A percentile compares a stretch with the other conserved stretches of the same genome.
Evolutionary conservation across 495 filamentous ascomycete species (phyloP).

Genomic region (Aspergillus indologenus): DNA sequence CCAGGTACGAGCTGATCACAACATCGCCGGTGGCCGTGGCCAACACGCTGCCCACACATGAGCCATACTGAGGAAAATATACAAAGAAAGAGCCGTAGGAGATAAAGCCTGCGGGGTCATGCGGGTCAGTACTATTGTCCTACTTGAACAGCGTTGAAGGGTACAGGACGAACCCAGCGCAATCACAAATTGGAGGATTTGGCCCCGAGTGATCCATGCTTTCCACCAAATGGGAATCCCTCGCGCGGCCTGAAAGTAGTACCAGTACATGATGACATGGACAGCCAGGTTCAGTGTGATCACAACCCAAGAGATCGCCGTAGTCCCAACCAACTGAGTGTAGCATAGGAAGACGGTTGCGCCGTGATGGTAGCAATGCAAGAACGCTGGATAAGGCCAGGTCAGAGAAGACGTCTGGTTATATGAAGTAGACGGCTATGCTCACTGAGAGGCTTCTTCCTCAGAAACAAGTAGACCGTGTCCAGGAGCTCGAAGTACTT

Average conservation of each 20-base stretch:
- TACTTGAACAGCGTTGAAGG: neutral
- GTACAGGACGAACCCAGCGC: constrained; percentile 48
- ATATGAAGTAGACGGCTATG: constrained; percentile 15
- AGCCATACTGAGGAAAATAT: constrained; percentile 39
- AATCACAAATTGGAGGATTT: constrained; percentile 55
- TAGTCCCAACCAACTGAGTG: constrained; percentile 62
- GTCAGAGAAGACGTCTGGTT: neutral
- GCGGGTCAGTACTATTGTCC: constrained; percentile 6
- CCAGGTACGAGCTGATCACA: constrained; percentile 85
- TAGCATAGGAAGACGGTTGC: constrained; percentile 66
- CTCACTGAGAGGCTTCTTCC: constrained; percentile 61
- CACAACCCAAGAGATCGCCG: constrained; percentile 62
- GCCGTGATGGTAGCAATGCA: constrained; percentile 69
- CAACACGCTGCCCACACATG: constrained; percentile 92
- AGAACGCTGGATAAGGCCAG: constrained; percentile 36
- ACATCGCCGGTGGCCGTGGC: constrained; percentile 87
- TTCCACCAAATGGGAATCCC: constrained; percentile 58
- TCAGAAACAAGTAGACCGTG: constrained; percentile 64
- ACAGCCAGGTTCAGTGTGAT: constrained; percentile 63
- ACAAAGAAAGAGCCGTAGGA: constrained; percentile 69
- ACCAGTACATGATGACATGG: constrained; percentile 64
- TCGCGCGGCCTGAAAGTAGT: constrained; percentile 57
- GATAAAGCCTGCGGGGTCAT: constrained; percentile 66
- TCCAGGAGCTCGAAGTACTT: constrained; percentile 66
- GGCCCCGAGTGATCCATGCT: constrained; percentile 52